phyloP scores from a whole-genome alignment of 2,329 filamentous ascomycete genomes.

The Lecanicillium sp. region DNA sequence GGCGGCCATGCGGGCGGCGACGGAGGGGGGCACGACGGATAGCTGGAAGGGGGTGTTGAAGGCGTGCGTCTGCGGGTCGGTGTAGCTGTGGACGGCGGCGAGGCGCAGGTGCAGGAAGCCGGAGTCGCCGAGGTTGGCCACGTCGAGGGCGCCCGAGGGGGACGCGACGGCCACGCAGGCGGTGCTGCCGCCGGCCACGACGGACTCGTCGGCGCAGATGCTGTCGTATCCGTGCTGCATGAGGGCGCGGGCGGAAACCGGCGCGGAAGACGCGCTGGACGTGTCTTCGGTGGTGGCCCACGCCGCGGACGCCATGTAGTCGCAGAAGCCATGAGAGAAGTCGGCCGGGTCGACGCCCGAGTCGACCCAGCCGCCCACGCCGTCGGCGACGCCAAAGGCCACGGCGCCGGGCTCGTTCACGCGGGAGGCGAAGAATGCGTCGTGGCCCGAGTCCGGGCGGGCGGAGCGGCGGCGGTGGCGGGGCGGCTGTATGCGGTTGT shows the following conservation, averaged over 20 bases:
- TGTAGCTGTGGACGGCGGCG: conserved; percentile 78
- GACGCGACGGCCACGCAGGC: conserved; percentile 79
- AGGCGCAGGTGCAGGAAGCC: conserved; percentile 83
- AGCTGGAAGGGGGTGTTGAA: conserved; percentile 98
- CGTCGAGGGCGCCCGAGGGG: conserved; percentile 68
- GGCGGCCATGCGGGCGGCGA: conserved; percentile 71
- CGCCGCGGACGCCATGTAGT: conserved; percentile 80
- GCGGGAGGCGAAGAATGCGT: conserved; percentile 87
- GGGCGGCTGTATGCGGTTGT: conserved; percentile 51
- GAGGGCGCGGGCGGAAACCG: conserved; percentile 59
- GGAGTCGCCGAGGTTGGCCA: conserved; percentile 93
- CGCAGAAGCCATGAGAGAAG: conserved; percentile 89
- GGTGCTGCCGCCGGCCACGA: conserved; percentile 83
- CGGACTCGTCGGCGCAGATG: conserved; percentile 65
- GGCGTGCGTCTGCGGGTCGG: conserved; percentile 83
- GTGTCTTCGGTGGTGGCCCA: conserved; percentile 30
- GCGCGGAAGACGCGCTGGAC: conserved; percentile 22
- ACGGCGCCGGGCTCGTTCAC: conserved; percentile 67
- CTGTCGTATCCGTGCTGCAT: conserved; percentile 81
- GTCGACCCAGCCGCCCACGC: conserved; percentile 91
- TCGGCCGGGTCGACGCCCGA: conserved; percentile 90
- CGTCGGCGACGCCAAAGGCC: conserved; percentile 86
- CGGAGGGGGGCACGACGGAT: conserved; percentile 74
- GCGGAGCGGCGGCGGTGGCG: conserved; percentile 27
- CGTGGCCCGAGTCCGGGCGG: conserved; percentile 78